Conservation (phyloP, 352 stramenopile genomes). For the Pythium utonaiense region DNA sequence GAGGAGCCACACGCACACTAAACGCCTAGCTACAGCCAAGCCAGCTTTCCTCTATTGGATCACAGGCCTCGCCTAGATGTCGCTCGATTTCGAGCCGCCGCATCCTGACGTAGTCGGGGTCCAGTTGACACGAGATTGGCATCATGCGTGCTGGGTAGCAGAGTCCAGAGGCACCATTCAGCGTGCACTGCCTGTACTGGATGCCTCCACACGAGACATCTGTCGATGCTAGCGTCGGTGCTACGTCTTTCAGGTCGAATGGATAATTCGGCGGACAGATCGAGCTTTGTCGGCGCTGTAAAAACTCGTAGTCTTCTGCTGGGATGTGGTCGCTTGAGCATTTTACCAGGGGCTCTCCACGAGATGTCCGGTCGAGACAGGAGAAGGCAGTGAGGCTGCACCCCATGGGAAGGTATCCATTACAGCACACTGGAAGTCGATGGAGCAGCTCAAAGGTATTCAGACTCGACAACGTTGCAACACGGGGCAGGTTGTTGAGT, state of each 20-base stretch:
- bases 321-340: constrained; percentile 1
- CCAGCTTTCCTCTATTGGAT: constrained; percentile 14
- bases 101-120: background rate
- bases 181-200: constrained; percentile 12
- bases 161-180: background rate
- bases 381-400: constrained; percentile 16
- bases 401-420: constrained; percentile 8
- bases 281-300: background rate
- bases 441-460: background rate
- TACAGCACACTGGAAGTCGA: constrained; percentile 18
- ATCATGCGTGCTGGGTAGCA: constrained; percentile 11
- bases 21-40: constrained; percentile 2
- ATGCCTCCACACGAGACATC: constrained; percentile 11
- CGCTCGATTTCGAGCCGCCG: constrained; percentile 14
- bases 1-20: no score
- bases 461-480: background rate
- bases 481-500: no score
- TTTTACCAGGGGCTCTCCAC: constrained; percentile 1
- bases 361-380: constrained; percentile 7
- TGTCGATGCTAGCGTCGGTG: background rate
- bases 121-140: constrained; percentile 2
- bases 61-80: constrained; percentile 5
- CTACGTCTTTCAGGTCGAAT: constrained; percentile 5
- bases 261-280: background rate
- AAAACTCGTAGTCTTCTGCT: background rate